Conservation (phyloP, 148 eudicot genomes). For the Gaultheria prostrata region DNA sequence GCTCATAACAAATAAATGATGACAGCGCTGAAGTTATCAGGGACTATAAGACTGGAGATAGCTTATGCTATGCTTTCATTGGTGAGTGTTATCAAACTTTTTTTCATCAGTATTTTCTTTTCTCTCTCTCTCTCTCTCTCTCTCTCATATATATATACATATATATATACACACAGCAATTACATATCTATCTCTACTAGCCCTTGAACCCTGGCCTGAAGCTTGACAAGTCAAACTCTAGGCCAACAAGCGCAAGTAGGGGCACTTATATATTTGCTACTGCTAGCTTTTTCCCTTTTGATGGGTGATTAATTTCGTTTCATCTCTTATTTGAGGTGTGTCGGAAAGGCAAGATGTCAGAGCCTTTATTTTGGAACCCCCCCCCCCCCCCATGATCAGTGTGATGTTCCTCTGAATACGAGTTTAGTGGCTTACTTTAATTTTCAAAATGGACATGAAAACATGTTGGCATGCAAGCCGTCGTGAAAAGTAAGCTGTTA, state of each 20-base stretch:
- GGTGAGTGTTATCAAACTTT: constrained; percentile 43
- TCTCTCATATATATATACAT: no score
- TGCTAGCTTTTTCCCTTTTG: not conserved
- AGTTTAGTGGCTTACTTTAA: not conserved
- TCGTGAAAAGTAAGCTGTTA: not conserved
- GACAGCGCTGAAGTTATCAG: constrained; percentile 89
- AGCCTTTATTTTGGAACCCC: not conserved
- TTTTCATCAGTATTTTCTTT: not conserved
- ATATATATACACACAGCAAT: no score
- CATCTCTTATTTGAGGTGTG: not conserved
- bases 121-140: not conserved
- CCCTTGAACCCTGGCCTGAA: not conserved
- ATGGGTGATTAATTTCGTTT: not conserved
- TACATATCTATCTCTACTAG: no score
- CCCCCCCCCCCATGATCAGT: not conserved
- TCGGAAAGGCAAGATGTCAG: not conserved
- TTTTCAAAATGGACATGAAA: not conserved
- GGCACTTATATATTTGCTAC: not conserved
- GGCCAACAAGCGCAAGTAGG: not conserved
- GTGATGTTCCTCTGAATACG: not conserved
- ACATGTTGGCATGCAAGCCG: not conserved
- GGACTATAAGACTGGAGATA: constrained; percentile 90
- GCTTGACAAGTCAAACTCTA: not conserved
- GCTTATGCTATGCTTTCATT: constrained; percentile 94
- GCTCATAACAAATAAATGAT: constrained; percentile 17